Evolutionary conservation across 495 filamentous ascomycete genomes (phyloP).

Genomic region (Halenospora varia): DNA sequence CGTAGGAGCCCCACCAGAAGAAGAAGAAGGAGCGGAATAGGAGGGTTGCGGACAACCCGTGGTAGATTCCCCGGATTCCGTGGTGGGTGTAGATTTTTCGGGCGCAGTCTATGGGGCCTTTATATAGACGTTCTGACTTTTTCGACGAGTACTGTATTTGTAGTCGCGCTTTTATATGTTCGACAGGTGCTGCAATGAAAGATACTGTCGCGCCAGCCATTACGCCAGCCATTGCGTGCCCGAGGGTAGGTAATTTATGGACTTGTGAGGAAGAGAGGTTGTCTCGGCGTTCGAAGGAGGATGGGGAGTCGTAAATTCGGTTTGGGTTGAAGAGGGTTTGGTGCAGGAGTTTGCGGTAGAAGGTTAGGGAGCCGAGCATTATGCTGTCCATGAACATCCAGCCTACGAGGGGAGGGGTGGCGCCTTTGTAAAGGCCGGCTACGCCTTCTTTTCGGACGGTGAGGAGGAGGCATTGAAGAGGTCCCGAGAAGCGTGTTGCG

Average conservation of each 20-base stretch:
- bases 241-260: constrained; percentile 63
- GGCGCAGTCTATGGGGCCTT: constrained; percentile 79
- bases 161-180: constrained; percentile 91
- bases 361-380: constrained; percentile 88
- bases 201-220: constrained; percentile 85
- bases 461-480: constrained; percentile 78
- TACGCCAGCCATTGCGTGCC: constrained; percentile 82
- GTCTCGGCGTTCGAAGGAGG: constrained; percentile 12
- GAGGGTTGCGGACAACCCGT: constrained; percentile 78
- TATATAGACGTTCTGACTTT: constrained; percentile 72
- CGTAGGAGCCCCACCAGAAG: constrained; percentile 96
- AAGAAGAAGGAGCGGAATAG: constrained; percentile 93
- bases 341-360: constrained; percentile 78
- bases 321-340: constrained; percentile 71
- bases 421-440: constrained; percentile 81
- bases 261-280: constrained; percentile 16
- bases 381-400: constrained; percentile 99
- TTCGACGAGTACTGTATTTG: constrained; percentile 85
- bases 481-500: constrained; percentile 72
- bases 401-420: constrained; percentile 83
- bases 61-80: constrained; percentile 76
- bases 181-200: constrained; percentile 89
- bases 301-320: constrained; percentile 27
- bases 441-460: constrained; percentile 79
- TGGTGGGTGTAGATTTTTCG: constrained; percentile 62